Conservation (phyloP, 2,329 filamentous ascomycete genomes). For the Leptographium wingfieldii region DNA sequence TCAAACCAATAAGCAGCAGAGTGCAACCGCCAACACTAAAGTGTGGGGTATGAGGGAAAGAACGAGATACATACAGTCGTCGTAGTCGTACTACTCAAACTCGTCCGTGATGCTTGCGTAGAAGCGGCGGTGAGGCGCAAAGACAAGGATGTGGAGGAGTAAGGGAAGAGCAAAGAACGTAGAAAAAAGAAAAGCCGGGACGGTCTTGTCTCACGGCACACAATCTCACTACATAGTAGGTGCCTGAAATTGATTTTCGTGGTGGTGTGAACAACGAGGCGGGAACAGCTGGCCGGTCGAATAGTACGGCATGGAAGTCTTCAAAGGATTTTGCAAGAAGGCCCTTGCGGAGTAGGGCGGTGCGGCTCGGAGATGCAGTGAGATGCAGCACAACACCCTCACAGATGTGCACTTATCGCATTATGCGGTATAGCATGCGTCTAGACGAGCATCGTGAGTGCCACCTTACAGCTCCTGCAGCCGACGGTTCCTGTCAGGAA, state of each 20-base stretch:
- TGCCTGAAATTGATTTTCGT: neutral
- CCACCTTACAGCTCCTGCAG: too few relatives aligned
- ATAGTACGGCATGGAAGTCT: neutral
- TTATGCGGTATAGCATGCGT: too few relatives aligned
- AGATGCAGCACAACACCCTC: too few relatives aligned
- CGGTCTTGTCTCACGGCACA: neutral
- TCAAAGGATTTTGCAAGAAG: too few relatives aligned
- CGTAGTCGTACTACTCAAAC: too few relatives aligned
- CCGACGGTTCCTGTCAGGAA: too few relatives aligned
- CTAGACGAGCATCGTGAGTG: too few relatives aligned
- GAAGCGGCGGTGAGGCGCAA: neutral
- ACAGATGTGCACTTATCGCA: too few relatives aligned
- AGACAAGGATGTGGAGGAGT: neutral
- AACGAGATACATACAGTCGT: neutral
- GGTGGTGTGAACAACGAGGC: neutral
- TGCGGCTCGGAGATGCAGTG: too few relatives aligned
- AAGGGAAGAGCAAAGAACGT: neutral
- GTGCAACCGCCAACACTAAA: conserved; percentile 11
- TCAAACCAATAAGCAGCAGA: conserved; percentile 8
- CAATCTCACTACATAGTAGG: neutral
- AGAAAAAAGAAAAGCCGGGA: neutral
- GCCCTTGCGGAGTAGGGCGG: too few relatives aligned
- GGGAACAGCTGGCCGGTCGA: neutral
- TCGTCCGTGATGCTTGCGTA: neutral
- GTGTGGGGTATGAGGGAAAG: neutral